Conservation (phyloP, 2,329 filamentous ascomycete genomes). For the Neonectria hederae region DNA sequence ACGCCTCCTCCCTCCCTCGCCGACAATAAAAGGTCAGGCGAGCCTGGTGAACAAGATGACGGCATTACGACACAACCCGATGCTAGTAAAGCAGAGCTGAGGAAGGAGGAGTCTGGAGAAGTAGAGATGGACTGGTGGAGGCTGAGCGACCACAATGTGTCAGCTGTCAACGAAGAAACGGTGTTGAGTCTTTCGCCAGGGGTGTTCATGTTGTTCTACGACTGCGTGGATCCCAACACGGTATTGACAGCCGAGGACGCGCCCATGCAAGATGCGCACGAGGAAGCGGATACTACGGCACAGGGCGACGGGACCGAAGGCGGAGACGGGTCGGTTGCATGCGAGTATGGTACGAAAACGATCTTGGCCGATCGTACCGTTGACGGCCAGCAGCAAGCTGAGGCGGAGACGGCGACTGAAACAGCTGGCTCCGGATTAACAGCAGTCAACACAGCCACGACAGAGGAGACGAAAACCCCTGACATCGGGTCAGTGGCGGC, state of each 20-base stretch:
- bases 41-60: slow-evolving; percentile 28
- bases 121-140: slow-evolving; percentile 79
- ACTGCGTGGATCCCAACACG: slow-evolving; percentile 69
- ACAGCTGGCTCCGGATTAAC: slow-evolving; percentile 12
- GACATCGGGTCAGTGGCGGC: background rate
- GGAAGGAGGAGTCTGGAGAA: slow-evolving; percentile 36
- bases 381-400: background rate
- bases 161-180: slow-evolving; percentile 74
- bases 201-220: slow-evolving; percentile 98
- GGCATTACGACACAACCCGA: slow-evolving; percentile 11
- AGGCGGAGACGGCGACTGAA: slow-evolving; percentile 26
- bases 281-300: slow-evolving; percentile 23
- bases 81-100: slow-evolving; percentile 15
- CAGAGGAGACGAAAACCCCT: slow-evolving; percentile 2
- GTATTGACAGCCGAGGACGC: slow-evolving; percentile 51
- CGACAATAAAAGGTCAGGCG: slow-evolving; percentile 11
- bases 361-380: background rate
- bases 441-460: slow-evolving; percentile 13
- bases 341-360: background rate
- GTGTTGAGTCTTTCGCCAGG: slow-evolving; percentile 77
- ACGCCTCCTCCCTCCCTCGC: slow-evolving; percentile 19
- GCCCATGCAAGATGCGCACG: slow-evolving; percentile 35
- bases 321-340: slow-evolving; percentile 1
- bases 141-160: slow-evolving; percentile 89
- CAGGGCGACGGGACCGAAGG: slow-evolving; percentile 3